Evolutionary conservation across 768 basidiomycete genomes (phyloP).

Genomic region (Mycena haematopus): DNA sequence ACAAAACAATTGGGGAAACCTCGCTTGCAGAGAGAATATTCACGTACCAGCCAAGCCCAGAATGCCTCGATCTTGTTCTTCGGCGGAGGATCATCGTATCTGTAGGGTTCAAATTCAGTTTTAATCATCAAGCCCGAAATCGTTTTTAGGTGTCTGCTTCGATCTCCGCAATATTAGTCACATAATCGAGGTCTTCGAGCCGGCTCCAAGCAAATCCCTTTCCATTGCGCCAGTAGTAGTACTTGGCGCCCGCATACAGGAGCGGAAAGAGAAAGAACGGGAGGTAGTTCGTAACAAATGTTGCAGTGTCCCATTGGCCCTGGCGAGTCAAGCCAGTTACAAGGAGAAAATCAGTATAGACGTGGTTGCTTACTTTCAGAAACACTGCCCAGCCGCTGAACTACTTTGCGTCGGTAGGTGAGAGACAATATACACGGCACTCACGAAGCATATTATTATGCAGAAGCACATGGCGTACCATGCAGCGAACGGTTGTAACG

Average conservation of each 20-base stretch:
- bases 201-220: constrained; percentile 43
- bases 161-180: constrained; percentile 69
- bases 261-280: constrained; percentile 75
- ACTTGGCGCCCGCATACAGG: constrained; percentile 66
- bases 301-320: constrained; percentile 55
- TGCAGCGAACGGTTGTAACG: constrained; percentile 76
- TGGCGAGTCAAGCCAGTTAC: background rate
- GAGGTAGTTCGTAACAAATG: constrained; percentile 85
- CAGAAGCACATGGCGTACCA: constrained; percentile 56
- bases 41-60: constrained; percentile 81
- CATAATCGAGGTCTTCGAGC: constrained; percentile 84
- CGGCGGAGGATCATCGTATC: no score
- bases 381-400: constrained; percentile 52
- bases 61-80: no score
- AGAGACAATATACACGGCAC: constrained; percentile 44
- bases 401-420: constrained; percentile 32
- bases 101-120: no score
- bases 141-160: constrained; percentile 62
- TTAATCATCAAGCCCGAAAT: background rate
- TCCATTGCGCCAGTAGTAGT: constrained; percentile 48
- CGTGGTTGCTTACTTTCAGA: constrained; percentile 34
- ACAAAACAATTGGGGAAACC: background rate
- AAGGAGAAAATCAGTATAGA: background rate
- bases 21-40: background rate
- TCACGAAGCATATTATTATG: constrained; percentile 66